Conservation (phyloP, 2,329 filamentous ascomycete genomes). For the Diaporthe amygdali region DNA sequence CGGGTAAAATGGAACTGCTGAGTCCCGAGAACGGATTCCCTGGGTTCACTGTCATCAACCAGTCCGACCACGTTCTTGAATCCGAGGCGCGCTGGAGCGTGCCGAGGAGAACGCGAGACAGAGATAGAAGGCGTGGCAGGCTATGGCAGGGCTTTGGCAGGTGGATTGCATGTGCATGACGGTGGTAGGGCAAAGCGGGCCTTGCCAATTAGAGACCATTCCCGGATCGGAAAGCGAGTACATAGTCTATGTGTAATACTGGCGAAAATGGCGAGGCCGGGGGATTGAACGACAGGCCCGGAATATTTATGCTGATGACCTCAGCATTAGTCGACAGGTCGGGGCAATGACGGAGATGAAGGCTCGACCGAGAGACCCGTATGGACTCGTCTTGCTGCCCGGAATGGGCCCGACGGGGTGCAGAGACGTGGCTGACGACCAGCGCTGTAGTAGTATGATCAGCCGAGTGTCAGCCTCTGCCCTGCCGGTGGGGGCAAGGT, state of each 20-base stretch:
- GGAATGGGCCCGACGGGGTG: not conserved
- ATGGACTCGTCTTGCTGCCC: not conserved
- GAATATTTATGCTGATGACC: not conserved
- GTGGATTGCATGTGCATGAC: not conserved
- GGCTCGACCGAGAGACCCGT: not conserved
- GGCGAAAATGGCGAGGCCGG: not conserved
- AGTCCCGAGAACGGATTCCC: not conserved
- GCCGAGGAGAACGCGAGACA: not conserved
- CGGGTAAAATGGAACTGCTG: not conserved
- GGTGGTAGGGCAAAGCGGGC: not conserved
- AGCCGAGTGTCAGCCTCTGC: not conserved
- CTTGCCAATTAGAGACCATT: not conserved
- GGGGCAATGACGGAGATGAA: not conserved
- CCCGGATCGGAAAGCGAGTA: not conserved
- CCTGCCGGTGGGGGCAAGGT: not conserved
- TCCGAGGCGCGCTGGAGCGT: not conserved
- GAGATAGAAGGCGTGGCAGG: not conserved
- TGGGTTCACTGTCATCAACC: not conserved
- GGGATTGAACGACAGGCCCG: not conserved
- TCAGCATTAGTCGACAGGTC: not conserved
- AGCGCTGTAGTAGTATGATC: constrained; percentile 4
- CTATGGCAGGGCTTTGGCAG: not conserved
- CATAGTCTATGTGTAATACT: not conserved
- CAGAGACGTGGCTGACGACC: not conserved
- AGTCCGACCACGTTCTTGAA: not conserved